Evolutionary conservation across 225 moss, liverwort and hornwort species (phyloP).

Genomic region (Asterella californica): DNA sequence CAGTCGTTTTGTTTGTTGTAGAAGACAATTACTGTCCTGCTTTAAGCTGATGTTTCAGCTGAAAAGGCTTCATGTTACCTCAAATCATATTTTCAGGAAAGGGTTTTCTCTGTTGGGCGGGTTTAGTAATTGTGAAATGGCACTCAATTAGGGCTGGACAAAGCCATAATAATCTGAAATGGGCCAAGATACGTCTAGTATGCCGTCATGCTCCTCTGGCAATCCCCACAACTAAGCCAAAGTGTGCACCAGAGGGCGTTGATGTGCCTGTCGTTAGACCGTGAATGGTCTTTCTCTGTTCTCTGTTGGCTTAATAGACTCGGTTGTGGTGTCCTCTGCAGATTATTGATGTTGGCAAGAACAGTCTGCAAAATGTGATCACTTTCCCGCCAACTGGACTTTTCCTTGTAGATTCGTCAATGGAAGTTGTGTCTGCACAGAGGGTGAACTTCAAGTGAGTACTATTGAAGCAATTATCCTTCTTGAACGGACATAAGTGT

Average conservation of each 20-base stretch:
- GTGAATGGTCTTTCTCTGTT: background rate
- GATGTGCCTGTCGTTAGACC: background rate
- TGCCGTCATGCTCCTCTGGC: no score
- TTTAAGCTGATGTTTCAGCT: no score
- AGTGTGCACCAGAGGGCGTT: background rate
- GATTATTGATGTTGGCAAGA: slow-evolving; percentile 69
- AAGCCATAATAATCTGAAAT: no score
- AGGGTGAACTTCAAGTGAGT: slow-evolving; percentile 72
- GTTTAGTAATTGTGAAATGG: no score
- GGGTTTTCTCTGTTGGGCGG: no score
- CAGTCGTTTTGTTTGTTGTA: no score
- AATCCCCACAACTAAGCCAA: background rate
- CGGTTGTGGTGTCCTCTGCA: slow-evolving; percentile 25
- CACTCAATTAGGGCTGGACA: no score
- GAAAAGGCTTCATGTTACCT: no score
- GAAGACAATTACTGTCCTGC: no score
- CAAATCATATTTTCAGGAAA: no score
- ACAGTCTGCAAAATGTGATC: slow-evolving; percentile 71
- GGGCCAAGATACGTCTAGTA: no score
- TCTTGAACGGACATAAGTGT: background rate
- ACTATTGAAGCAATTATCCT: no score
- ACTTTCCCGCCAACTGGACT: slow-evolving; percentile 81
- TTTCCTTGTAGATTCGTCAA: slow-evolving; percentile 71
- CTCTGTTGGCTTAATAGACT: background rate
- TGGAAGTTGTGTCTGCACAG: slow-evolving; percentile 64